Conservation (phyloP, 2,329 filamentous ascomycete genomes). For the Penicillium rolfsii region DNA sequence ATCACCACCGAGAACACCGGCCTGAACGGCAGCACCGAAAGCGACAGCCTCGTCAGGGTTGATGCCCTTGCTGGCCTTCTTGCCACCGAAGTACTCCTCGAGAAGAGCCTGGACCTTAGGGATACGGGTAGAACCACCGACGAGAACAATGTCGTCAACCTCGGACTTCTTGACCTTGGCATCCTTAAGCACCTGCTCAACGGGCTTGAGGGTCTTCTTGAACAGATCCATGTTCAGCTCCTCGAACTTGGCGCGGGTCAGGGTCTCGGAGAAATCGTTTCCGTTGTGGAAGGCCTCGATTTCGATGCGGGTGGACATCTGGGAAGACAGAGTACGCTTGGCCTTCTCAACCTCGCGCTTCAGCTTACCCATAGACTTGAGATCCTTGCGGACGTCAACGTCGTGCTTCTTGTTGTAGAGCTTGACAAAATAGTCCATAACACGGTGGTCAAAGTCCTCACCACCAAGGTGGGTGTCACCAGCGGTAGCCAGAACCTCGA, state of each 20-base stretch:
- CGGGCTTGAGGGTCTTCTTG: conserved; percentile 98
- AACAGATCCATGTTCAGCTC: conserved; percentile 98
- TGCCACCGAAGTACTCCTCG: conserved; percentile 92
- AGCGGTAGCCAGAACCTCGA: conserved; percentile 91
- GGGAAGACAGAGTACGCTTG: conserved; percentile 94
- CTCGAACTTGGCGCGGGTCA: conserved; percentile 98
- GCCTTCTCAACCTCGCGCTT: conserved; percentile 99
- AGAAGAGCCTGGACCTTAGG: conserved; percentile 95
- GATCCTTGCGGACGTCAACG: conserved; percentile 90
- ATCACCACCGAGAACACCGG: conserved; percentile 90
- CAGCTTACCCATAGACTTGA: conserved; percentile 98
- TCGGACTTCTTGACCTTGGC: conserved; percentile 96
- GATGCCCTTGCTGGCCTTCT: conserved; percentile 99
- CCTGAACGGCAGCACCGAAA: conserved; percentile 96
- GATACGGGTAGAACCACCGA: conserved; percentile 98
- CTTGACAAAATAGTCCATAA: conserved; percentile 97
- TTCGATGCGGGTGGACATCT: conserved; percentile 91
- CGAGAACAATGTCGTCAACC: conserved; percentile 93
- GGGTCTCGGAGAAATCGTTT: conserved; percentile 96
- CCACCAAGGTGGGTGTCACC: conserved; percentile 97
- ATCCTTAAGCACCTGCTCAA: conserved; percentile 98
- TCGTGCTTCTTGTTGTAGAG: conserved; percentile 97
- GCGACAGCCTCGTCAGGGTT: conserved; percentile 99
- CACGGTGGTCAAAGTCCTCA: conserved; percentile 97
- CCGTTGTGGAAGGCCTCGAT: conserved; percentile 97